Evolutionary conservation across 805 yeast genomes (phyloP).

Genomic region (Metschnikowia continentalis): DNA sequence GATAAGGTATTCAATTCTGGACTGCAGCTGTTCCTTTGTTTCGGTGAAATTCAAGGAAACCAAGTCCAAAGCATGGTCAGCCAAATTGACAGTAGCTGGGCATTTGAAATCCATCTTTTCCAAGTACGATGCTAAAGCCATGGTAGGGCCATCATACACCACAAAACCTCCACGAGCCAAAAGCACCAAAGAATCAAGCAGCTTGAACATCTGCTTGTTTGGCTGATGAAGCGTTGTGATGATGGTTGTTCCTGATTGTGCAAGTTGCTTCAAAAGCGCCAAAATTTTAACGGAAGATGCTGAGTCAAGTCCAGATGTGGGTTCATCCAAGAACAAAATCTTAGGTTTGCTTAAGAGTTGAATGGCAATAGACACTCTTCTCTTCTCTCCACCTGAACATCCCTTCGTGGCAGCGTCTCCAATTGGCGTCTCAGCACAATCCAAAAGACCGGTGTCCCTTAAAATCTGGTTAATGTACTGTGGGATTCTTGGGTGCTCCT

Average conservation of each 20-base stretch:
- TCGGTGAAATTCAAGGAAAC: conserved; percentile 45
- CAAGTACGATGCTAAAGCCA: conserved; percentile 46
- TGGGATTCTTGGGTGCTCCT: conserved; percentile 37
- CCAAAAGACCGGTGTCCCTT: conserved; percentile 61
- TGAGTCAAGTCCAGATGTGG: conserved; percentile 84
- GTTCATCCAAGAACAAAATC: conserved; percentile 75
- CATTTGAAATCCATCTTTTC: conserved; percentile 46
- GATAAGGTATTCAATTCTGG: conserved; percentile 25
- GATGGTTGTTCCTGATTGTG: conserved; percentile 64
- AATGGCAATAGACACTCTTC: conserved; percentile 78
- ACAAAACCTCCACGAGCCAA: conserved; percentile 71
- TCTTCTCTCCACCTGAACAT: conserved; percentile 56
- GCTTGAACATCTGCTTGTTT: conserved; percentile 55
- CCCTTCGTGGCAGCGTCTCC: conserved; percentile 39
- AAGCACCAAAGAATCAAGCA: conserved; percentile 68
- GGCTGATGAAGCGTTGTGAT: conserved; percentile 82
- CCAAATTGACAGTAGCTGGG: conserved; percentile 62
- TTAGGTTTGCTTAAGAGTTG: conserved; percentile 72
- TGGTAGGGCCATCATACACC: conserved; percentile 60
- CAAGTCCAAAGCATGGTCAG: conserved; percentile 70
- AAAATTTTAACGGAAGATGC: conserved; percentile 70
- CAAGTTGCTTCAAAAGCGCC: conserved; percentile 52
- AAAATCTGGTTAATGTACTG: conserved; percentile 54
- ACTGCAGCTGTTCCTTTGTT: conserved; percentile 16
- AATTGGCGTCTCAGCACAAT: conserved; percentile 67